These are phyloP conservation scores for Serendipita indica DNA, from an alignment of 768 basidiomycete genomes.

Conservation along the genomic window DNA sequence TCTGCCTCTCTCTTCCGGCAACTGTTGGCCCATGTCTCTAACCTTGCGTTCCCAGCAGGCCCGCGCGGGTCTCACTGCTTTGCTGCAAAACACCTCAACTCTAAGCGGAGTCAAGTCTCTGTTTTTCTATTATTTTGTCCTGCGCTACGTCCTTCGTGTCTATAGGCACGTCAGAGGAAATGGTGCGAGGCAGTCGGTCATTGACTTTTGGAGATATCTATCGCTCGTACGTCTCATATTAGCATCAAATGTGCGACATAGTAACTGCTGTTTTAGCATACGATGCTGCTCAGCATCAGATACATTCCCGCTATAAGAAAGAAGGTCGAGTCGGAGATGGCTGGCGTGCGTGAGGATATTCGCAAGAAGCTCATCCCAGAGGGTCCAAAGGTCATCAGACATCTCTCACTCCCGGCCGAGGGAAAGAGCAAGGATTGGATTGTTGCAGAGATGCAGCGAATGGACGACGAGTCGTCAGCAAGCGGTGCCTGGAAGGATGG, in stretches of 20 bases:
- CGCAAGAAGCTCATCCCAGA: slow-evolving; percentile 53
- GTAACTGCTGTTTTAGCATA: slow-evolving; percentile 27
- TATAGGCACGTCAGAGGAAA: slow-evolving; percentile 51
- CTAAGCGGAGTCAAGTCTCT: slow-evolving; percentile 30
- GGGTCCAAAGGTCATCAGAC: slow-evolving; percentile 44
- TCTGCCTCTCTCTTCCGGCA: neutral
- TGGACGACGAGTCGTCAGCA: slow-evolving; percentile 44
- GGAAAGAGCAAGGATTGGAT: slow-evolving; percentile 64
- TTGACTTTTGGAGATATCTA: slow-evolving; percentile 40
- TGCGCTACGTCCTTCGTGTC: slow-evolving; percentile 36
- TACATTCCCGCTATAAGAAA: slow-evolving; percentile 39
- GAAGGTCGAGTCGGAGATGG: slow-evolving; percentile 51
- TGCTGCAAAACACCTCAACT: neutral
- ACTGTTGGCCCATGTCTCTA: slow-evolving; percentile 3
- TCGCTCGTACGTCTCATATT: slow-evolving; percentile 30
- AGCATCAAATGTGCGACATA: neutral
- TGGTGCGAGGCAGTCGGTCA: slow-evolving; percentile 34
- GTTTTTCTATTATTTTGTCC: slow-evolving; percentile 44
- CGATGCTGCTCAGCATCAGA: slow-evolving; percentile 41
- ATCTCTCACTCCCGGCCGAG: slow-evolving; percentile 47
- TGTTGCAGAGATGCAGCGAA: slow-evolving; percentile 57
- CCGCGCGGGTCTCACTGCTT: neutral
- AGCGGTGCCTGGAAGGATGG: slow-evolving; percentile 48
- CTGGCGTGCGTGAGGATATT: slow-evolving; percentile 46
- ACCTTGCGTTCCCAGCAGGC: neutral